These are phyloP conservation scores for Hypholoma fasciculare DNA, from an alignment of 768 basidiomycete species.

Conservation along the genomic window DNA sequence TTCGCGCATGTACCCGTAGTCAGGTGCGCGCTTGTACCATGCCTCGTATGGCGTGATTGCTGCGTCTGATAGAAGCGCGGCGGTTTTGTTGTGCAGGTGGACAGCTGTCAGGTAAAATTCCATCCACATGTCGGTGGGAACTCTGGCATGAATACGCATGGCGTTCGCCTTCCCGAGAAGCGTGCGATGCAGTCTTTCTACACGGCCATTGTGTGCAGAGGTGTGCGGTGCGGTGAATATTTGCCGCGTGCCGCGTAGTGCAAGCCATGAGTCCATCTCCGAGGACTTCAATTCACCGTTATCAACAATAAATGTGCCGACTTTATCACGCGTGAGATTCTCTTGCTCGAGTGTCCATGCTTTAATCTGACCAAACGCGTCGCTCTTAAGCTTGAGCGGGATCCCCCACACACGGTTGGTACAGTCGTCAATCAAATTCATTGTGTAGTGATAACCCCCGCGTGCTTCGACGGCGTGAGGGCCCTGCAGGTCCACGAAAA, in stretches of 20 bases:
- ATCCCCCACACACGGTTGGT: slow-evolving; percentile 30
- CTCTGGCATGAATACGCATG: slow-evolving; percentile 24
- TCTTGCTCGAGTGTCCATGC: slow-evolving; percentile 29
- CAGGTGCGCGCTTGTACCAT: slow-evolving; percentile 17
- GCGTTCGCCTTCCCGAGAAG: slow-evolving; percentile 27
- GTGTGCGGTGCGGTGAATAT: slow-evolving; percentile 31
- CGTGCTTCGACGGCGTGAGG: slow-evolving; percentile 18
- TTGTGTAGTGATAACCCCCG: slow-evolving; percentile 26
- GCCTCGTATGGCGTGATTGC: slow-evolving; percentile 15
- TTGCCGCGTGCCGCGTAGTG: slow-evolving; percentile 8
- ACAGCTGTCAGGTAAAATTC: slow-evolving; percentile 30
- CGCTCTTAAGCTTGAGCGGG: slow-evolving; percentile 27
- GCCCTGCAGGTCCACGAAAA: slow-evolving; percentile 32
- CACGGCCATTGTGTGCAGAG: slow-evolving; percentile 34
- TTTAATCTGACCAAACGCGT: slow-evolving; percentile 21
- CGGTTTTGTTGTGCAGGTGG: slow-evolving; percentile 20
- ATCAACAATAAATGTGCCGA: slow-evolving; percentile 15
- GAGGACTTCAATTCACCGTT: slow-evolving; percentile 22
- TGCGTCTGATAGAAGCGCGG: slow-evolving; percentile 2
- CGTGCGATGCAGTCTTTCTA: slow-evolving; percentile 35
- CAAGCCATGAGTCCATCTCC: slow-evolving; percentile 18
- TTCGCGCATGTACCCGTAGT: slow-evolving; percentile 27
- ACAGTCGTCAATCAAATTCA: slow-evolving; percentile 36
- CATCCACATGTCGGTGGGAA: slow-evolving; percentile 30
- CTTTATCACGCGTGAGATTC: slow-evolving; percentile 15